Conservation (phyloP, 257 asterid genomes). For the Cruciata laevipes region DNA sequence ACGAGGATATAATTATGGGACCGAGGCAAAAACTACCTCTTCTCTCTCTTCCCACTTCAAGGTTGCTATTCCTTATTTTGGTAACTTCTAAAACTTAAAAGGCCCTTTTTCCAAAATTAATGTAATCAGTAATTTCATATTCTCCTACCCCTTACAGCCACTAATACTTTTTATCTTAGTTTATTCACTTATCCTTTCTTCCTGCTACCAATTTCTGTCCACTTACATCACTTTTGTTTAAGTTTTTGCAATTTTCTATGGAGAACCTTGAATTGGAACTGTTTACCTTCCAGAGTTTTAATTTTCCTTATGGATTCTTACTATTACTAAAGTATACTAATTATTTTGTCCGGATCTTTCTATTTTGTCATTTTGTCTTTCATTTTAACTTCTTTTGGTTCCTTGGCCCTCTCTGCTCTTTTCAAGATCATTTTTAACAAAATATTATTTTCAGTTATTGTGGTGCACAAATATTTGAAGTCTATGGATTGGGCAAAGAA, state of each 20-base stretch:
- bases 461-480: slow-evolving; percentile 98
- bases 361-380: slow-evolving; percentile 2
- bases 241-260: background rate
- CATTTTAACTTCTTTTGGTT: slow-evolving; percentile 11
- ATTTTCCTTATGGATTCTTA: background rate
- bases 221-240: too few relatives aligned
- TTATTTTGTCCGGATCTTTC: background rate
- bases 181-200: background rate
- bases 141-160: background rate
- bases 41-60: background rate
- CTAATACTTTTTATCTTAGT: background rate
- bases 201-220: background rate
- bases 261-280: background rate
- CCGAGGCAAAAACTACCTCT: background rate
- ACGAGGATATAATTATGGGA: too few relatives aligned
- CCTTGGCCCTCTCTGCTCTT: background rate
- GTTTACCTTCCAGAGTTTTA: background rate
- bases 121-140: background rate
- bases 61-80: background rate
- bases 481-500: slow-evolving; percentile 86
- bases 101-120: background rate
- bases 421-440: slow-evolving; percentile 20
- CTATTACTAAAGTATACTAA: slow-evolving; percentile 9
- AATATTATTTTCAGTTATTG: slow-evolving; percentile 59
- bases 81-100: background rate